These are phyloP conservation scores for Populus euphratica DNA, from an alignment of 345 rosid species.

Conservation along the genomic window DNA sequence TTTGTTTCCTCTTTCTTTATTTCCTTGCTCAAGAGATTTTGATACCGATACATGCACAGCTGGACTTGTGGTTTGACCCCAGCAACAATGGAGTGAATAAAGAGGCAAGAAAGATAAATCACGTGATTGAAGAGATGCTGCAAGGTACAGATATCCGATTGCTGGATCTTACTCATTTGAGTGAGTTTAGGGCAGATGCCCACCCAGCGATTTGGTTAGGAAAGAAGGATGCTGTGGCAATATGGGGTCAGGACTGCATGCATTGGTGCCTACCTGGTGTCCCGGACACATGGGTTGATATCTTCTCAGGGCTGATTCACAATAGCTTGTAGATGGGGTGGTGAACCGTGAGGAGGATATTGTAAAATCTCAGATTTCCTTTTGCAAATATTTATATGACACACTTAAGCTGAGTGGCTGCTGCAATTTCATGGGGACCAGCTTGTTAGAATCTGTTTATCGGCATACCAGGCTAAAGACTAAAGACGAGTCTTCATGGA, in stretches of 20 bases:
- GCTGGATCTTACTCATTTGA: constrained; percentile 69
- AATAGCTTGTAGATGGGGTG: constrained; percentile 26
- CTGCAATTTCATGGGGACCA: not conserved
- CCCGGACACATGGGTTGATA: constrained; percentile 92
- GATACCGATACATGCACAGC: constrained; percentile 58
- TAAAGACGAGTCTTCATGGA: not conserved
- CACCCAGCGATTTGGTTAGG: constrained; percentile 96
- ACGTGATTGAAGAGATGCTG: constrained; percentile 42
- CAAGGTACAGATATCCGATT: constrained; percentile 47
- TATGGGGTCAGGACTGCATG: constrained; percentile 99
- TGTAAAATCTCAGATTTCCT: not conserved
- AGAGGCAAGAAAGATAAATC: constrained; percentile 74
- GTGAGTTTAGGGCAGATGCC: constrained; percentile 92
- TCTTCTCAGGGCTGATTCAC: constrained; percentile 53
- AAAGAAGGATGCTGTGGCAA: constrained; percentile 78
- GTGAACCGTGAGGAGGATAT: constrained; percentile 5
- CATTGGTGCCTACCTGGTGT: constrained; percentile 99
- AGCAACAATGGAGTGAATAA: constrained; percentile 77
- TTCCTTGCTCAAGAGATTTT: not conserved
- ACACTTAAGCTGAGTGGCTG: not conserved
- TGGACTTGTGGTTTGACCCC: constrained; percentile 92
- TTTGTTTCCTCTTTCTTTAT: not conserved
- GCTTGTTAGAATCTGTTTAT: not conserved
- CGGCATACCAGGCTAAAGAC: not conserved
- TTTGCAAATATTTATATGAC: not conserved